Percentiles rank a stretch among this genome's conserved stretches.
Evolutionary conservation across 768 basidiomycete species (phyloP).

Genomic region (Tremella mesenterica): DNA sequence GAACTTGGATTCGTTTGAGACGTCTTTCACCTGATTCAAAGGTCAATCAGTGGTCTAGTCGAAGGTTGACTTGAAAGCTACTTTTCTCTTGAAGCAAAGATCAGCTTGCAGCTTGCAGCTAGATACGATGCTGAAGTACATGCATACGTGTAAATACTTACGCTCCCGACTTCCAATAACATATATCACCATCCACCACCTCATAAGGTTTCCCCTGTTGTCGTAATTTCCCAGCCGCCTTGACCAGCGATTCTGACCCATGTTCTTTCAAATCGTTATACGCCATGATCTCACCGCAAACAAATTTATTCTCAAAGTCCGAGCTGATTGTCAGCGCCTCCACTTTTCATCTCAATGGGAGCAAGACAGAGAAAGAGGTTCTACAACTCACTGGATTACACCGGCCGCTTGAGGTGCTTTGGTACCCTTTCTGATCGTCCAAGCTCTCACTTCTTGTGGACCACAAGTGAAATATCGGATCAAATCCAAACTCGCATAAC

Average conservation of each 20-base stretch:
- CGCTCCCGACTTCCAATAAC: constrained; percentile 39
- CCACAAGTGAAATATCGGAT: constrained; percentile 63
- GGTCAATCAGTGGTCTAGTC: background rate
- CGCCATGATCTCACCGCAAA: constrained; percentile 93
- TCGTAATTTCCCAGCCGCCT: constrained; percentile 82
- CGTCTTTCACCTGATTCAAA: no score
- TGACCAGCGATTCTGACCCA: constrained; percentile 81
- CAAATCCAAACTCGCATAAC: constrained; percentile 77
- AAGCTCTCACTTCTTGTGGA: constrained; percentile 91
- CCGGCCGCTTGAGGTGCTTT: constrained; percentile 97
- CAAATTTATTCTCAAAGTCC: constrained; percentile 96
- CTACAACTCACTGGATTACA: constrained; percentile 90
- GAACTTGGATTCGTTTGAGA: no score
- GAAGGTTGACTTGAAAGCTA: background rate
- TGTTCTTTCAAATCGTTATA: constrained; percentile 84
- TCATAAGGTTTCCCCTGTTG: constrained; percentile 87
- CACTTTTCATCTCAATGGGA: background rate
- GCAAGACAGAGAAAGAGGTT: background rate
- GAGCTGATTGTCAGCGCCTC: constrained; percentile 50
- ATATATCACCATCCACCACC: constrained; percentile 41
- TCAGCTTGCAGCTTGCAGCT: no score
- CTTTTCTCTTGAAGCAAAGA: no score
- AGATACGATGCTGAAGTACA: background rate
- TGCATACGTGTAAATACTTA: constrained; percentile 9
- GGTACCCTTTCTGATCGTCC: constrained; percentile 89